Conservation (phyloP, 2,329 filamentous ascomycete genomes). For the Claviceps quebecensis region DNA sequence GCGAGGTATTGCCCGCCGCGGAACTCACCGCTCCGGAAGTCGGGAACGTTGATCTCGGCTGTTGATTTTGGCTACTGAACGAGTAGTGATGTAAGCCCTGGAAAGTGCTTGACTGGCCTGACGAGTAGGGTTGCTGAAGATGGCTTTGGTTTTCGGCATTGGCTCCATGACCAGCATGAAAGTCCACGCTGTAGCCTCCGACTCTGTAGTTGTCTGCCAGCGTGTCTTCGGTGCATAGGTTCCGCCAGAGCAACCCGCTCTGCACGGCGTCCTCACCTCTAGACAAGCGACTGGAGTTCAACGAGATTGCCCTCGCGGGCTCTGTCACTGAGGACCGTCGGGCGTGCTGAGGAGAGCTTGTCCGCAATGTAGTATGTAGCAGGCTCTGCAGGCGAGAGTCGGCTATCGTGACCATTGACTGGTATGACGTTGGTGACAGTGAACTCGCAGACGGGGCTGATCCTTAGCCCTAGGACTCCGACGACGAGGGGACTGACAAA, state of each 20-base stretch:
- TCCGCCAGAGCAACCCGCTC: conserved; percentile 65
- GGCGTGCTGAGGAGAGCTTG: neutral
- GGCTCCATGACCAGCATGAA: conserved; percentile 49
- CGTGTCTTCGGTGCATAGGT: conserved; percentile 58
- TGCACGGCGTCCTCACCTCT: conserved; percentile 55
- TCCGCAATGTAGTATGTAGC: neutral
- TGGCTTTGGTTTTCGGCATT: conserved; percentile 52
- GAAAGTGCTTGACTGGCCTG: conserved; percentile 18
- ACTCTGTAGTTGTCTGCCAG: conserved; percentile 63
- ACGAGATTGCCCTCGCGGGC: conserved; percentile 39
- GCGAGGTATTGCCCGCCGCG: conserved; percentile 31
- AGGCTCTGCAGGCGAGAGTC: neutral
- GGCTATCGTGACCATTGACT: conserved; percentile 5
- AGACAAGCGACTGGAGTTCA: conserved; percentile 42
- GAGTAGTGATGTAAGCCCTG: conserved; percentile 6
- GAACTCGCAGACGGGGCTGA: neutral
- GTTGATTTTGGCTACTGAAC: conserved; percentile 6
- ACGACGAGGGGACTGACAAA: neutral
- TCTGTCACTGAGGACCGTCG: conserved; percentile 21
- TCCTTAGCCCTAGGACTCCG: neutral
- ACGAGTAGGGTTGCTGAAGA: conserved; percentile 48
- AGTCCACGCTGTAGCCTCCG: conserved; percentile 62
- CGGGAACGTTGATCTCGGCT: conserved; percentile 33
- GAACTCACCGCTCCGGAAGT: conserved; percentile 24
- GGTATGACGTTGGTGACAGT: neutral